Evolutionary conservation across 2,329 filamentous ascomycete species (phyloP), one percentile per base, ranked within the genome.

Genomic region (Penicillium italicum): DNA sequence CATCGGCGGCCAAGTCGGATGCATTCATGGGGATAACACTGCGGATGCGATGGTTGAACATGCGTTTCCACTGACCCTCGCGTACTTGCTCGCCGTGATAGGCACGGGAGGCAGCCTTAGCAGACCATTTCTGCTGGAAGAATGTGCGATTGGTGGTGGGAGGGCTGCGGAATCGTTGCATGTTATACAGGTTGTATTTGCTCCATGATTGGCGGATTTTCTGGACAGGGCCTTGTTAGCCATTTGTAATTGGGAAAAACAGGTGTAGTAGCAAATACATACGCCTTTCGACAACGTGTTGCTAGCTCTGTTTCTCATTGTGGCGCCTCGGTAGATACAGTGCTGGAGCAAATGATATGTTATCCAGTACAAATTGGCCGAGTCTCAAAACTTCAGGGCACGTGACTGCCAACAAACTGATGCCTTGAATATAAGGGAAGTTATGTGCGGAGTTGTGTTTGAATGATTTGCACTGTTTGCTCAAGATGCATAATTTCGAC

Each of bases 111-210:
- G 86, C 74, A 22, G 91, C 85, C 77, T 99, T 99, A 68, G 93
- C 90, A 1, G 77, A 76, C 93, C 93, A 99, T 87, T 99, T 99
- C 77, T 97, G 93, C 81, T 97, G 93, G 82, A 96, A 99, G 78
- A 94, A 95, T 42, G 92, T 97, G 59, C 77, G 69, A 31, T 70
- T 67, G 59, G 65, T 69, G 56, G 77, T 74, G 16, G 66, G 70
- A 18, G 81, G 83, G 2, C 74, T 68, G 41, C 67, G 75, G 33
- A 83, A 69, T 63, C 83, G 82, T 48, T 80, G 77, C 62, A 99
- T 78, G 77, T 97, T 97, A 84, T 90, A 99, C 61, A 99, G 82
- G 72, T 96, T 96, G 81, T 91, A 91, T 79, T 96, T 96, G 81
- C 91, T 96, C 94, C 93, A 97, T 80, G 91, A 91, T 80, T 94